These are phyloP conservation scores for Trametes elegans DNA, from an alignment of 768 basidiomycete species.

Conservation along the genomic window DNA sequence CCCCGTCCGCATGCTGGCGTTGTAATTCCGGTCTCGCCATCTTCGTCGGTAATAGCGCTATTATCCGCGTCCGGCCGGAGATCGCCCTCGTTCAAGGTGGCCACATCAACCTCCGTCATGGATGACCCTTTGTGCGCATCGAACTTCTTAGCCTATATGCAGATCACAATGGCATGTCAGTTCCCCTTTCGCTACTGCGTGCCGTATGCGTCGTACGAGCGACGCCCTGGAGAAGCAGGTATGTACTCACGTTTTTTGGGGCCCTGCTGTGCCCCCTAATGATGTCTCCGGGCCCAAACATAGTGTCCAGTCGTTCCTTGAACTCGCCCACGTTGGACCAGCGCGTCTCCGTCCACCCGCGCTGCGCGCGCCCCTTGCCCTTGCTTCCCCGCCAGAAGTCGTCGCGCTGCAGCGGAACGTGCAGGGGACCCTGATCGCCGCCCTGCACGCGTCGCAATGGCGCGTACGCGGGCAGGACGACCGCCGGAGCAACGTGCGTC, in stretches of 20 bases:
- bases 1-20: neutral
- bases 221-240: neutral
- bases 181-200: neutral
- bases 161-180: neutral
- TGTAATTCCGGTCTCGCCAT: neutral
- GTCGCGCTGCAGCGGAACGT: neutral
- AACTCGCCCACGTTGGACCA: constrained; percentile 22
- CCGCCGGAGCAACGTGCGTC: constrained; percentile 15
- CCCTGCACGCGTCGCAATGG: neutral
- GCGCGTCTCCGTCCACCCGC: constrained; percentile 3
- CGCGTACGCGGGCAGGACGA: constrained; percentile 3
- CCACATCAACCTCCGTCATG: neutral
- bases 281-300: constrained; percentile 18
- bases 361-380: constrained; percentile 11
- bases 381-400: neutral
- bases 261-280: constrained; percentile 7
- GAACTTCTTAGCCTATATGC: neutral
- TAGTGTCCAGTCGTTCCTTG: constrained; percentile 19
- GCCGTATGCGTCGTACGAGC: neutral
- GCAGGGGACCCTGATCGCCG: neutral
- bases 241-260: constrained; percentile 14
- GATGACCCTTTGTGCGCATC: neutral
- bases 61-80: neutral
- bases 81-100: neutral
- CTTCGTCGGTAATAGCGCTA: neutral